phyloP scores from a whole-genome alignment of 345 rosid genomes.

The Lepidium africanum region DNA sequence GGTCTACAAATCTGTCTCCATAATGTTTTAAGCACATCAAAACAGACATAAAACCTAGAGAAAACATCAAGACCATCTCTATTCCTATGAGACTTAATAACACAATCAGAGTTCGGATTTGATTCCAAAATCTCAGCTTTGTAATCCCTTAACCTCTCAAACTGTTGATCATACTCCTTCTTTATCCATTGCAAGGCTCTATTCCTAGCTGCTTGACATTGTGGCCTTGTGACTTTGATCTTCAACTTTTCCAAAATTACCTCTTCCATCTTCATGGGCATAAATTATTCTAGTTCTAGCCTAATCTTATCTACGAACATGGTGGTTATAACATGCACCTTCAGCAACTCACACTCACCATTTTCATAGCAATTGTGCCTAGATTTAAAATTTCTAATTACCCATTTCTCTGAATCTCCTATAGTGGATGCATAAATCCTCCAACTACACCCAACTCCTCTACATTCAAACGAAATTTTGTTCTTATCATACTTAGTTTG shows the following conservation, averaged over 20 bases:
- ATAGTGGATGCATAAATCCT: too few relatives aligned
- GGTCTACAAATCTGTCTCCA: not conserved
- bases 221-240: not conserved
- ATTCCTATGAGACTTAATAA: not conserved
- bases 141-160: not conserved
- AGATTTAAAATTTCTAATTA: too few relatives aligned
- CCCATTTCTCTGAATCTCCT: too few relatives aligned
- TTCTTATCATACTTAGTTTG: too few relatives aligned
- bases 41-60: not conserved
- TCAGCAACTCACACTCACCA: too few relatives aligned
- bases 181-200: not conserved
- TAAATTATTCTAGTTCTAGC: too few relatives aligned
- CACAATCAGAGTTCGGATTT: not conserved
- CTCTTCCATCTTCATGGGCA: too few relatives aligned
- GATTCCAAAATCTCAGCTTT: not conserved
- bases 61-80: not conserved
- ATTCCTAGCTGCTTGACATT: not conserved
- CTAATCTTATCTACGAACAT: too few relatives aligned
- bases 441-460: too few relatives aligned
- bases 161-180: not conserved
- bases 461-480: too few relatives aligned
- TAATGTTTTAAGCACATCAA: not conserved
- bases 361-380: too few relatives aligned
- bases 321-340: too few relatives aligned
- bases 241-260: not conserved